Conservation (phyloP, 169 alveolate species). For the Plasmodium chabaudi region DNA sequence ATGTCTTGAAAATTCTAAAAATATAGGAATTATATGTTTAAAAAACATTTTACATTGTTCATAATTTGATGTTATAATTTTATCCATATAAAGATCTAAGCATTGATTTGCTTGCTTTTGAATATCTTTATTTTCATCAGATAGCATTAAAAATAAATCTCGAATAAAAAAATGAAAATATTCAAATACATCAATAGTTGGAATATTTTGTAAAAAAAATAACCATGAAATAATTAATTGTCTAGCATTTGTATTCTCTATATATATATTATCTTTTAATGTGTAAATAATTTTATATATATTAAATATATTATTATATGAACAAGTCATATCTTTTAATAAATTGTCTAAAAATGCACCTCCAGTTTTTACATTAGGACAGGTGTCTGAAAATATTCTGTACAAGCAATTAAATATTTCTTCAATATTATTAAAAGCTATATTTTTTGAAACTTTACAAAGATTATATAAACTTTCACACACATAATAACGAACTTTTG, state of each 20-base stretch:
- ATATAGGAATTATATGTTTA: constrained; percentile 45
- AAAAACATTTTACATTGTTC: constrained; percentile 66
- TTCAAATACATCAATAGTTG: constrained; percentile 60
- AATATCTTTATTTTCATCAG: constrained; percentile 71
- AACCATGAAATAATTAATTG: constrained; percentile 74
- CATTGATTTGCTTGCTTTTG: constrained; percentile 75
- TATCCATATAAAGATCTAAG: constrained; percentile 60
- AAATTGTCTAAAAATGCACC: constrained; percentile 80
- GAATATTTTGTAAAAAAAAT: constrained; percentile 60
- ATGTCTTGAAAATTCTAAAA: constrained; percentile 38
- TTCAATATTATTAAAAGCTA: constrained; percentile 51
- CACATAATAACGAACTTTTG: constrained; percentile 83
- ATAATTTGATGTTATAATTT: constrained; percentile 68
- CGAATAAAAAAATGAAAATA: constrained; percentile 64
- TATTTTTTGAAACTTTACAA: constrained; percentile 75
- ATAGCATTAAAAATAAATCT: constrained; percentile 57
- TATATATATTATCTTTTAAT: constrained; percentile 58
- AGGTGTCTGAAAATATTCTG: constrained; percentile 82
- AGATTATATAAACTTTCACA: constrained; percentile 86
- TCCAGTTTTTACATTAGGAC: constrained; percentile 85
- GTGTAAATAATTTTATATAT: constrained; percentile 55
- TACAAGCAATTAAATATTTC: constrained; percentile 84
- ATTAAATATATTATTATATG: constrained; percentile 75
- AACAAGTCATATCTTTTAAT: constrained; percentile 80
- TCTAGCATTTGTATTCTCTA: constrained; percentile 77